Conservation (phyloP, 2,329 filamentous ascomycete genomes). For the Coccinonectria pachysandricola region DNA sequence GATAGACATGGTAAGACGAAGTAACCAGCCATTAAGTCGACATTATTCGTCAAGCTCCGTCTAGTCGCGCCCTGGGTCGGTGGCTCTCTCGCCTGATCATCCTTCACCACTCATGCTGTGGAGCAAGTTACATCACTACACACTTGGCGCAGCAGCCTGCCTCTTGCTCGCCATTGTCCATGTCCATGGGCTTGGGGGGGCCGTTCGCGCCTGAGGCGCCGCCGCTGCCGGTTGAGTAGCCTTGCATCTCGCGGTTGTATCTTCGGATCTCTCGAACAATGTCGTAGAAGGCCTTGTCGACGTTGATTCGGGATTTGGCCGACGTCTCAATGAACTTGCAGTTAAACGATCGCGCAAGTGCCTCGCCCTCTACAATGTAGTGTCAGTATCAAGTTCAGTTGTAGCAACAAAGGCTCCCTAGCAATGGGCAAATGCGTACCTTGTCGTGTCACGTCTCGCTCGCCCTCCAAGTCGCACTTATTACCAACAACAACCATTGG, state of each 20-base stretch:
- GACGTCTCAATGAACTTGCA: conserved; percentile 99
- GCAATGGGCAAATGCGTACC: conserved; percentile 50
- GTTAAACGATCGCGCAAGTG: conserved; percentile 73
- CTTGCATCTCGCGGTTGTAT: conserved; percentile 97
- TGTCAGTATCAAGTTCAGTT: conserved; percentile 8
- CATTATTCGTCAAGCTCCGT: no score
- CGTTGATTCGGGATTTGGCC: conserved; percentile 94
- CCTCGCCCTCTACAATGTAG: conserved; percentile 79
- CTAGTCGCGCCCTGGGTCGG: no score
- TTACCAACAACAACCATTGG: conserved; percentile 98
- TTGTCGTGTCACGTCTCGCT: conserved; percentile 85
- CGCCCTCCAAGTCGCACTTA: conserved; percentile 95
- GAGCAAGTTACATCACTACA: conserved; percentile 73
- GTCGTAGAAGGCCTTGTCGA: conserved; percentile 97
- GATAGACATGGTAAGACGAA: no score
- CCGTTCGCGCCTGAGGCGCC: conserved; percentile 50
- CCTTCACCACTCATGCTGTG: conserved; percentile 7
- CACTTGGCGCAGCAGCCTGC: conserved; percentile 79
- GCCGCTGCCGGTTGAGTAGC: conserved; percentile 64
- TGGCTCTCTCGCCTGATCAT: no score
- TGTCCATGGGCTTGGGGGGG: conserved; percentile 65
- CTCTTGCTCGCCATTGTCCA: conserved; percentile 57
- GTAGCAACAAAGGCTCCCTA: no score
- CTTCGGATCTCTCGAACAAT: conserved; percentile 95
- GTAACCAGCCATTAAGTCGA: no score